A percentile compares a stretch with the other conserved stretches of the same genome.
These are phyloP conservation scores for Nicotiana undulata DNA, from an alignment of 257 asterid genomes.

Conservation along the genomic window DNA sequence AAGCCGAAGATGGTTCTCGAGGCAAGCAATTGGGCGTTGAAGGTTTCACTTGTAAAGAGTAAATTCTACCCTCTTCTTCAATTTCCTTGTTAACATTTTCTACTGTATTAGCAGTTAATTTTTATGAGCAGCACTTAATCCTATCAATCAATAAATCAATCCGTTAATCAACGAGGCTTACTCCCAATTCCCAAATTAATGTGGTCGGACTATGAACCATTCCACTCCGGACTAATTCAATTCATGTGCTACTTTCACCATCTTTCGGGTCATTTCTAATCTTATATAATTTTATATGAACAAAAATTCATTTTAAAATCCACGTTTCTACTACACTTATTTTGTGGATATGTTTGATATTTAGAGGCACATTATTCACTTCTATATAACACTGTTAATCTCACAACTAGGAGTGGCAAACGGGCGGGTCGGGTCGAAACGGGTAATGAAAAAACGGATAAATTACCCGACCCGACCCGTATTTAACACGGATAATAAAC, in stretches of 20 bases:
- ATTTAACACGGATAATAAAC: no score
- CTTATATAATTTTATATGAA: neutral
- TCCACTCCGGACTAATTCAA: neutral
- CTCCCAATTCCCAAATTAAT: neutral
- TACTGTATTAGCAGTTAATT: neutral
- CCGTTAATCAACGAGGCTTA: neutral
- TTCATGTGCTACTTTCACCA: neutral
- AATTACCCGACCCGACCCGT: no score
- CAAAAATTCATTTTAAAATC: no score
- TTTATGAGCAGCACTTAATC: neutral
- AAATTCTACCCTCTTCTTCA: neutral
- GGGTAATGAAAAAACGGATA: no score
- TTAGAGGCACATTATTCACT: neutral
- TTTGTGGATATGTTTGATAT: neutral
- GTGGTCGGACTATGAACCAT: neutral
- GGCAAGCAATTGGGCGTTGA: conserved; percentile 40
- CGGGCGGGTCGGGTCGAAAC: no score
- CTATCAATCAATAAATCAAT: neutral
- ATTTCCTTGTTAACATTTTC: neutral
- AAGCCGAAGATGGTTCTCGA: conserved; percentile 23
- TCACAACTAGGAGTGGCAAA: no score
- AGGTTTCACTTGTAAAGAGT: conserved; percentile 40
- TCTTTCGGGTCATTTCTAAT: neutral
- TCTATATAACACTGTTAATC: neutral
- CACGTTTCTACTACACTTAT: neutral